Evolutionary conservation across 306 rosid species (phyloP).

Genomic region (Lagenaria siceraria): DNA sequence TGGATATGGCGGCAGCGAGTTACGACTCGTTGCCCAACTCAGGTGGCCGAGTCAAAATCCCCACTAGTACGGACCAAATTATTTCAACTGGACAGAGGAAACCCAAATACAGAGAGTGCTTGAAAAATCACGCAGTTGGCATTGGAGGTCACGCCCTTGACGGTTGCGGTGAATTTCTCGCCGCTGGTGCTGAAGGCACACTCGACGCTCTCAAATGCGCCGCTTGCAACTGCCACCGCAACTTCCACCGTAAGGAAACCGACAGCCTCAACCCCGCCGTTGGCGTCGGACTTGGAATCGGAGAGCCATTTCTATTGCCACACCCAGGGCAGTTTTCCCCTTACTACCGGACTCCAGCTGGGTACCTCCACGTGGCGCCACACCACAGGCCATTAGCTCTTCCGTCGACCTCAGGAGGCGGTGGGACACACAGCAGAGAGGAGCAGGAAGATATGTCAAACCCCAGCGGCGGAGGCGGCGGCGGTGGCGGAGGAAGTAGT

Average conservation of each 20-base stretch:
- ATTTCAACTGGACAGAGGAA: slow-evolving; percentile 24
- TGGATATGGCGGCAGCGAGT: slow-evolving; percentile 40
- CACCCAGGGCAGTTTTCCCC: slow-evolving; percentile 45
- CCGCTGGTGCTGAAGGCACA: slow-evolving; percentile 63
- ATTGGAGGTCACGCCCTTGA: slow-evolving; percentile 87
- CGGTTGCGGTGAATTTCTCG: slow-evolving; percentile 82
- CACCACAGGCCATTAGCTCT: slow-evolving; percentile 64
- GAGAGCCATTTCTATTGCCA: slow-evolving; percentile 32
- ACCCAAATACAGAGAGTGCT: slow-evolving; percentile 68
- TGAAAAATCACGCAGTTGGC: slow-evolving; percentile 79
- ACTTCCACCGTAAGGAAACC: slow-evolving; percentile 75
- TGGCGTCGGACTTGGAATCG: background rate
- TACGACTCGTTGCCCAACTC: slow-evolving; percentile 50
- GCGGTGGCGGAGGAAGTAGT: slow-evolving; percentile 6
- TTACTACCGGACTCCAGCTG: slow-evolving; percentile 60
- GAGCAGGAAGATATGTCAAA: slow-evolving; percentile 76
- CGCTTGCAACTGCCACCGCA: slow-evolving; percentile 95
- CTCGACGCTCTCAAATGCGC: slow-evolving; percentile 85
- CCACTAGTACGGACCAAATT: background rate
- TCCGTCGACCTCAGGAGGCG: slow-evolving; percentile 76
- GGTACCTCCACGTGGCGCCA: slow-evolving; percentile 61
- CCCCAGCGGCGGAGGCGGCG: slow-evolving; percentile 43
- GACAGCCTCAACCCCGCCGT: slow-evolving; percentile 6
- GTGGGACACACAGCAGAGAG: slow-evolving; percentile 49
- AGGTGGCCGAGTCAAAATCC: slow-evolving; percentile 22